Conservation (phyloP, 2,329 filamentous ascomycete species). For the Colletotrichum salicis region DNA sequence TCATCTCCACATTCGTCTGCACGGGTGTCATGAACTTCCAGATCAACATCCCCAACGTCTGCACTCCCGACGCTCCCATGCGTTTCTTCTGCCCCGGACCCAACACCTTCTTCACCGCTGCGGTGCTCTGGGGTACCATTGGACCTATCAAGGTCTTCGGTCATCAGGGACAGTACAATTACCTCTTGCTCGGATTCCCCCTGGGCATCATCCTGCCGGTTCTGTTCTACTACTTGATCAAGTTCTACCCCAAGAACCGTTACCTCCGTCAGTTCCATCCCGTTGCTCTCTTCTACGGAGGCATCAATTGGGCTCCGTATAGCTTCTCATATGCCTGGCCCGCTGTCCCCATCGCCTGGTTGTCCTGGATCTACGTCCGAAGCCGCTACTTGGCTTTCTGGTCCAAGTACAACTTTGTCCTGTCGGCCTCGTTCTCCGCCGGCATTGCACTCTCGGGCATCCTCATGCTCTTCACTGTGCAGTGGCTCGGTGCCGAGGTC, state of each 20-base stretch:
- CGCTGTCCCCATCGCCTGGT: conserved; percentile 37
- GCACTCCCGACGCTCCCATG: conserved; percentile 58
- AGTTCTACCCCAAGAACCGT: conserved; percentile 49
- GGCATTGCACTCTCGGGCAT: conserved; percentile 47
- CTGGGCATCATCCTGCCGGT: conserved; percentile 58
- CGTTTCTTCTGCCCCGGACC: conserved; percentile 63
- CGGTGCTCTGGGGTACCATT: conserved; percentile 65
- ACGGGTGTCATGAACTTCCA: conserved; percentile 60
- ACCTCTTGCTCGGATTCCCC: conserved; percentile 61
- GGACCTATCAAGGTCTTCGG: conserved; percentile 63
- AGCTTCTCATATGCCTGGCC: conserved; percentile 41
- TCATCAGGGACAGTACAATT: conserved; percentile 57
- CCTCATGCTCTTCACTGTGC: conserved; percentile 45
- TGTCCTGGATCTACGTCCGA: conserved; percentile 45
- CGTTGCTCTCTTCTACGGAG: conserved; percentile 59
- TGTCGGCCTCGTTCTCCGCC: conserved; percentile 45
- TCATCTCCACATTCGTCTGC: conserved; percentile 63
- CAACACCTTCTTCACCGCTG: conserved; percentile 67
- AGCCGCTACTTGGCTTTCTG: conserved; percentile 49
- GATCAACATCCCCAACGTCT: conserved; percentile 59
- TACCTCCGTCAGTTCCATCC: conserved; percentile 57
- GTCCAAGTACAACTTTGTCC: conserved; percentile 52
- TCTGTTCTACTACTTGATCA: conserved; percentile 53
- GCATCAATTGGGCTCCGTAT: conserved; percentile 59
- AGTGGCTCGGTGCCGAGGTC: conserved; percentile 39